Conservation (phyloP, 192 early-diverging fungal genomes). For the Gonapodya sp. region DNA sequence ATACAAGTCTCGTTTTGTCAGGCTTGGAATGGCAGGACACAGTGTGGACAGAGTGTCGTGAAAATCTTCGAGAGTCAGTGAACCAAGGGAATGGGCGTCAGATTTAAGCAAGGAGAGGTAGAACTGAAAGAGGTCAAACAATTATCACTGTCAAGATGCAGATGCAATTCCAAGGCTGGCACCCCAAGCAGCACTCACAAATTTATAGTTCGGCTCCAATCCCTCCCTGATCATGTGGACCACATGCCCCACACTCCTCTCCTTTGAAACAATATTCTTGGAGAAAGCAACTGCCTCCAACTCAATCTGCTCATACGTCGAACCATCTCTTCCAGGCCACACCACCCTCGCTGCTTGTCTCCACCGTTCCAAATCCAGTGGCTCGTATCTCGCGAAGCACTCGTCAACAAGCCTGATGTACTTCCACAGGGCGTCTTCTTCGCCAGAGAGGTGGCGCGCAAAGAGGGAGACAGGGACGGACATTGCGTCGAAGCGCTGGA, state of each 20-base stretch:
- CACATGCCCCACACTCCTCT: constrained; percentile 33
- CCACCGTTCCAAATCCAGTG: constrained; percentile 22
- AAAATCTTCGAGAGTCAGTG: not conserved
- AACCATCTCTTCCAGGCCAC: constrained; percentile 36
- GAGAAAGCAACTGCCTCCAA: constrained; percentile 35
- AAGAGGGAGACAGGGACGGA: constrained; percentile 21
- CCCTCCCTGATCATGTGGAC: constrained; percentile 31
- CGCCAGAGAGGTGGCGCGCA: constrained; percentile 26
- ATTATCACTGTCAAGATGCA: not conserved
- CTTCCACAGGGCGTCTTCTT: constrained; percentile 40
- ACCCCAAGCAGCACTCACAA: constrained; percentile 17
- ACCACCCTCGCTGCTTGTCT: constrained; percentile 24
- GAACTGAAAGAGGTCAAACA: not conserved
- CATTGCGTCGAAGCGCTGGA: constrained; percentile 13
- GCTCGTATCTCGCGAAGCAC: constrained; percentile 22
- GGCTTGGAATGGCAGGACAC: not conserved
- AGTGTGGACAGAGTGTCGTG: not conserved
- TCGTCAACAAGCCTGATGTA: constrained; percentile 29
- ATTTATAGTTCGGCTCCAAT: constrained; percentile 37
- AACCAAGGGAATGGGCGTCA: not conserved
- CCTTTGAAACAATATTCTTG: constrained; percentile 32
- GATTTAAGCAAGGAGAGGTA: not conserved
- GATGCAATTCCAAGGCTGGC: too few species aligned
- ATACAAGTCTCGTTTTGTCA: not conserved
- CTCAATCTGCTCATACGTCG: constrained; percentile 42